A percentile compares a stretch with the other conserved stretches of the same genome.
These are phyloP conservation scores for Lactifluus echinatus DNA, from an alignment of 768 basidiomycete species.

Conservation along the genomic window DNA sequence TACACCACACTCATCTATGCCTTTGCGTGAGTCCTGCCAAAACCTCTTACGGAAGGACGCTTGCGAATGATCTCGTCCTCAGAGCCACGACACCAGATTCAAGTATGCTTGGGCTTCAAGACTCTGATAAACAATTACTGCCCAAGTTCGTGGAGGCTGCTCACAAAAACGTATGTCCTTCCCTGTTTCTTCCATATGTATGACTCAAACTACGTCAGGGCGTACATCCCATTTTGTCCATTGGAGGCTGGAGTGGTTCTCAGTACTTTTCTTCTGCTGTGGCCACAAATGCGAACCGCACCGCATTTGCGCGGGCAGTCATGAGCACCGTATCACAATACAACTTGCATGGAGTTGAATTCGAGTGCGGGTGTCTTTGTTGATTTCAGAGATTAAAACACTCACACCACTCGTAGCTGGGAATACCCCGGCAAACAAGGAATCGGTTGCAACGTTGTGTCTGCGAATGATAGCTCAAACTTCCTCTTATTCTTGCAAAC, in stretches of 20 bases:
- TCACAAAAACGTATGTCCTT: slow-evolving; percentile 28
- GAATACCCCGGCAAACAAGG: slow-evolving; percentile 71
- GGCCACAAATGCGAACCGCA: slow-evolving; percentile 46
- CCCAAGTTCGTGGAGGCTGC: slow-evolving; percentile 48
- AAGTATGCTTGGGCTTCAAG: slow-evolving; percentile 27
- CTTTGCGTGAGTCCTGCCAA: slow-evolving; percentile 41
- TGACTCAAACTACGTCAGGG: slow-evolving; percentile 29
- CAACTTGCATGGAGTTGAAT: slow-evolving; percentile 49
- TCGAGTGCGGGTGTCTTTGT: slow-evolving; percentile 24
- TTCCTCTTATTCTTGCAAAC: slow-evolving; percentile 67
- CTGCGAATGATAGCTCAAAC: slow-evolving; percentile 56
- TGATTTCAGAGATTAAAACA: background rate
- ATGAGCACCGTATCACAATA: slow-evolving; percentile 40
- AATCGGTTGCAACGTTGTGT: slow-evolving; percentile 58
- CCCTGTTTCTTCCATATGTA: background rate
- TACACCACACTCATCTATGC: slow-evolving; percentile 65
- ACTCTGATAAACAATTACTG: slow-evolving; percentile 41
- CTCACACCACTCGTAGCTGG: slow-evolving; percentile 48
- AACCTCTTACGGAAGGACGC: too few relatives aligned
- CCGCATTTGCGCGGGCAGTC: slow-evolving; percentile 56
- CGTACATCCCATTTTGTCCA: slow-evolving; percentile 47
- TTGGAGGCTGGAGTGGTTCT: slow-evolving; percentile 69
- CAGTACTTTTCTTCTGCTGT: slow-evolving; percentile 54
- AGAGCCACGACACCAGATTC: slow-evolving; percentile 31
- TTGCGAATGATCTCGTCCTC: background rate